phyloP scores from a whole-genome alignment of 2,329 filamentous ascomycete species.

The Dichotomopilus funicola region DNA sequence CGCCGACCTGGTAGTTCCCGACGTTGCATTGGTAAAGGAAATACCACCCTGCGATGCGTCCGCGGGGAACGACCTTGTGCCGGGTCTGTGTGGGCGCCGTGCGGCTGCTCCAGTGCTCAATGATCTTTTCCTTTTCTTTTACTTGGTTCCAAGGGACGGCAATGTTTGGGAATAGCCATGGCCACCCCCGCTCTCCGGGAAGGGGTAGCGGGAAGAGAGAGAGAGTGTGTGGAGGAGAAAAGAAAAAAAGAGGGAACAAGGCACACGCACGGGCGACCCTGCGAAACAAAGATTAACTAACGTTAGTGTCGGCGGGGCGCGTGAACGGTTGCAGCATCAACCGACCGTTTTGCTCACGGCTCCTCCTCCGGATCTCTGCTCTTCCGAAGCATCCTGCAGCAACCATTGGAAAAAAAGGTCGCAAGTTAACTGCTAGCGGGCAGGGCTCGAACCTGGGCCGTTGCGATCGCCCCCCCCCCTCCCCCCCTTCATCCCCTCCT shows the following conservation, averaged over 20 bases:
- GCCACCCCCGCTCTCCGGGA: too few relatives aligned
- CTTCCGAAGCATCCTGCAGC: not conserved
- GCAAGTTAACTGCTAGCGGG: not conserved
- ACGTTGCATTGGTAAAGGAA: conserved; percentile 9
- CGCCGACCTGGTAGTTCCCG: conserved; percentile 16
- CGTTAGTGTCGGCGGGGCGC: too few relatives aligned
- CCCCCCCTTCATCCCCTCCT: not conserved
- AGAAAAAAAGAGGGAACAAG: too few relatives aligned
- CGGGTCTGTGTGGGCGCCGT: not conserved
- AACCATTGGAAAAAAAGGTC: not conserved
- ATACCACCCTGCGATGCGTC: conserved; percentile 1
- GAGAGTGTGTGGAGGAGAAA: too few relatives aligned
- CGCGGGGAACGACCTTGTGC: not conserved
- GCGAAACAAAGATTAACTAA: too few relatives aligned
- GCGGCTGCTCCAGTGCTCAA: too few relatives aligned
- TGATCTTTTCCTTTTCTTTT: too few relatives aligned
- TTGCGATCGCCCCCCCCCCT: not conserved
- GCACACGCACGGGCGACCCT: too few relatives aligned
- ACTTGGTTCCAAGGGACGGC: not conserved
- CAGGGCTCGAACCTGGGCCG: not conserved
- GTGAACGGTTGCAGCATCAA: too few relatives aligned
- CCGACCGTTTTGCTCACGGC: too few relatives aligned
- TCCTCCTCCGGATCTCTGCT: not conserved
- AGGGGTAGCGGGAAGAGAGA: too few relatives aligned
- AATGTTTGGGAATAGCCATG: not conserved